Conservation (phyloP, 2,329 filamentous ascomycete genomes). For the Monilinia laxa region DNA sequence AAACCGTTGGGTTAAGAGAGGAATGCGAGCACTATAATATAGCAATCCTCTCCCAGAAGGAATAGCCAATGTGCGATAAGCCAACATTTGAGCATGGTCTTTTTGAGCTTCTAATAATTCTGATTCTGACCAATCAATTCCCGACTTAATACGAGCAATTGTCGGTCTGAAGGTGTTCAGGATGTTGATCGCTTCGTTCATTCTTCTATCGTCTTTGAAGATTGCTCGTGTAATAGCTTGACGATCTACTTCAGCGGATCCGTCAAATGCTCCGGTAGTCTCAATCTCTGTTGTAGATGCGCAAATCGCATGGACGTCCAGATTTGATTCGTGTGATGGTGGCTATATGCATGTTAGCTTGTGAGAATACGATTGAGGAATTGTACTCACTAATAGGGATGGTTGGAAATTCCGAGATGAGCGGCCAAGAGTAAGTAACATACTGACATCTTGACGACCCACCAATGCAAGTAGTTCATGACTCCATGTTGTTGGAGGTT, state of each 20-base stretch:
- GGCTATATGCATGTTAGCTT: slow-evolving; percentile 43
- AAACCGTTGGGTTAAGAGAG: slow-evolving; percentile 89
- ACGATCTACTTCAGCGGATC: slow-evolving; percentile 79
- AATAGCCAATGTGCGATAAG: slow-evolving; percentile 82
- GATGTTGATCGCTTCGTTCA: slow-evolving; percentile 80
- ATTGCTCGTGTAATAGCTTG: slow-evolving; percentile 80
- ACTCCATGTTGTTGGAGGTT: slow-evolving; percentile 76
- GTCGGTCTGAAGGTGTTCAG: slow-evolving; percentile 83
- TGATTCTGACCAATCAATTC: slow-evolving; percentile 78
- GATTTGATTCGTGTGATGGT: slow-evolving; percentile 63
- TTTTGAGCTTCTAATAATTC: slow-evolving; percentile 91
- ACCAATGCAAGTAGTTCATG: slow-evolving; percentile 70
- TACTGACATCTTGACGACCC: slow-evolving; percentile 76
- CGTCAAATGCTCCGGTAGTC: slow-evolving; percentile 64
- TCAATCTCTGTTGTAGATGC: slow-evolving; percentile 58
- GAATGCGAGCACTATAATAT: slow-evolving; percentile 82
- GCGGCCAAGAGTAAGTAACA: slow-evolving; percentile 56
- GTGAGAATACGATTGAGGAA: not conserved
- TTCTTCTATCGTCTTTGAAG: slow-evolving; percentile 86
- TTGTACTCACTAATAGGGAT: slow-evolving; percentile 33
- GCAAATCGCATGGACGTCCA: slow-evolving; percentile 79
- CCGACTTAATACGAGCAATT: slow-evolving; percentile 71
- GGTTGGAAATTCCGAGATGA: slow-evolving; percentile 34
- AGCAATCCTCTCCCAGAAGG: slow-evolving; percentile 84
- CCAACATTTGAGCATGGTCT: slow-evolving; percentile 80